Conservation (phyloP, 164 flowering plant genomes). For the Chloranthus sessilifolius region DNA sequence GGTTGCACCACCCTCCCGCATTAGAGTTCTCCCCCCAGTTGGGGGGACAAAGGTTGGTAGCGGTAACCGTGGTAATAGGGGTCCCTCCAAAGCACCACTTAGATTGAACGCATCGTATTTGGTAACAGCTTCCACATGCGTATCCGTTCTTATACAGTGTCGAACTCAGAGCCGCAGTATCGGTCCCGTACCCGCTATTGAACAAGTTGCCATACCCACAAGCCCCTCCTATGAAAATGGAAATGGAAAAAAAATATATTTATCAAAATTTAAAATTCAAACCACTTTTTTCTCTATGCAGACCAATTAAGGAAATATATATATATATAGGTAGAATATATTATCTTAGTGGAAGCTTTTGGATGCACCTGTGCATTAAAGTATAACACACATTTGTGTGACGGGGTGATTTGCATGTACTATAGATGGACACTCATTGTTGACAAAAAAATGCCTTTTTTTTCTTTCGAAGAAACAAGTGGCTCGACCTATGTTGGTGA, state of each 20-base stretch:
- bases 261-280: not conserved
- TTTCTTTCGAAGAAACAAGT: no score
- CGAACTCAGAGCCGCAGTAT: slow-evolving; percentile 81
- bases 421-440: no score
- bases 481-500: no score
- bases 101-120: slow-evolving; percentile 49
- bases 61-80: slow-evolving; percentile 55
- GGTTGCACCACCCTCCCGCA: slow-evolving; percentile 95
- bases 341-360: no score
- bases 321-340: not conserved
- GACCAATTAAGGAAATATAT: not conserved
- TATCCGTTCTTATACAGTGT: slow-evolving; percentile 67
- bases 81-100: slow-evolving; percentile 30
- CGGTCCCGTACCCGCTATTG: slow-evolving; percentile 62
- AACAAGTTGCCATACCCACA: slow-evolving; percentile 87
- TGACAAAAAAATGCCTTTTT: no score
- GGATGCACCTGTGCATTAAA: no score
- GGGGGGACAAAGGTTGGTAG: slow-evolving; percentile 88
- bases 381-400: no score
- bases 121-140: slow-evolving; percentile 77
- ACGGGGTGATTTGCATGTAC: no score
- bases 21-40: slow-evolving; percentile 65
- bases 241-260: not conserved
- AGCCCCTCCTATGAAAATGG: slow-evolving; percentile 71
- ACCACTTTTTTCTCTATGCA: not conserved